Base-by-base conservation (phyloP, 1,284 basidiomycete genomes). In the Quambalaria eucalypti region DNA sequence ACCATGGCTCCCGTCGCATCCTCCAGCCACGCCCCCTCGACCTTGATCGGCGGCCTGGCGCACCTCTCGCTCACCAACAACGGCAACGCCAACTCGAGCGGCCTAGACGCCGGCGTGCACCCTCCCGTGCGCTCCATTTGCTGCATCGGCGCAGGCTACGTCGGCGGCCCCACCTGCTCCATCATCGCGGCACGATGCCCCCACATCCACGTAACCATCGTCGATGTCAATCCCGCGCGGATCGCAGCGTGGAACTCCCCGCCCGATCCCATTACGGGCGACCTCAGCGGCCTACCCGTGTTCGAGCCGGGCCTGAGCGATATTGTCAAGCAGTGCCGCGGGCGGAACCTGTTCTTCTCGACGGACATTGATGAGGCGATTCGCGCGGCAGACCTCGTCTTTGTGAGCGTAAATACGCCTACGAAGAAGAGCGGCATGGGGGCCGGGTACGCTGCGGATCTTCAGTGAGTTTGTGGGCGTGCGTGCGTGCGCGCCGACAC, bases 401-500 rank as follows among this genome's bases (percentile, higher is more conserved):
- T 82, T 68, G 81, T 82, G 56, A 86, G 84, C 59, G 87, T 92
- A 73, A 97, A 97, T 81, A 98, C 95, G 29, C 93, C 95, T 47
- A 98, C 95, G 60, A 98, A 98, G 83, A 96, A 93, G 82, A 84
- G 82, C 47, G 95, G 93, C 78, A 86, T 98, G 56, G 95, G 95
- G 69, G 91, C 91, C 62, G 93, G 93, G 59, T 96, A 87, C 78
- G 93, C 93, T 59, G 93, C 93, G 62, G 93, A 98, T 80, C 84
- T 98, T 3, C 36, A 39, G 36, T 39, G 36, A 39, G 72, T 92
- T n/a, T n/a, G n/a, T 92, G 90, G 93, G 68, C 71, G 85, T 78
- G 28, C 26, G 25, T 28, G n/a, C n/a, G n/a, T n/a, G n/a, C n/a
- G n/a, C n/a, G 48, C 62, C 64, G 65, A 69, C 48, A 66, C 65